Base-by-base conservation (phyloP, 192 early-diverging fungal genomes). In the Coemansia sp. region DNA sequence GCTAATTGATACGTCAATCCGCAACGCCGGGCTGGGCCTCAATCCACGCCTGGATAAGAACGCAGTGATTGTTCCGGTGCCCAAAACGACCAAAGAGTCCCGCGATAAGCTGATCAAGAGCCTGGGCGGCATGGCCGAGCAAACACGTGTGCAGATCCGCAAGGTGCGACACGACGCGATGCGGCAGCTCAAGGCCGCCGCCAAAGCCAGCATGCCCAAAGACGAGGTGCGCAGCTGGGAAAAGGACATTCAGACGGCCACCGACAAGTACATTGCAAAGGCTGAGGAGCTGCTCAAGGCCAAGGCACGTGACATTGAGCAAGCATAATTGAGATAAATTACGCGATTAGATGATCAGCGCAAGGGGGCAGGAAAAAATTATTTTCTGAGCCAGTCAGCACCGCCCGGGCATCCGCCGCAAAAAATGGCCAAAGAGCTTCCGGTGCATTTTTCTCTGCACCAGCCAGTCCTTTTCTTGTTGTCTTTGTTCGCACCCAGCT, bases 51-150 rank as follows among this genome's bases (percentile, higher is more conserved):
- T 84, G 11, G 90, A 93, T 47, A 83, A 84, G 48, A 88, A 86
- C 59, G 82, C 84, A 9, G 62, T 93, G 41, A 71, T 84, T 41
- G 90, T 95, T 1, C 91, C 91, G 3, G 88, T 95, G 50, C 93
- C 91, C 62, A 92, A 90, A 88, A 86, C 88, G 4, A 90, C 90
- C 6, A 89, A 90, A 48, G 91, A 92, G 73, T 87, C 83, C 65
- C 85, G 90, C 20, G 88, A 90, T 12, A 82, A 85, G 20, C 74
- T 94, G 62, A 65, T 86, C 39, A 94, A 93, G 64, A 41, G 81
- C 18, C 83, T 87, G 10, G 64, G 69, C 22, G 71, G 81, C 49
- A 67, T 79, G 56, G 87, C 88, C 6, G 93, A 94, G 64, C 82
- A 85, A 60, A 64, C 86, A n/a, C 88, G 88, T 39, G 80, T 79